Conservation (phyloP, 108 stramenopile genomes). For the Skeletonema grethae region DNA sequence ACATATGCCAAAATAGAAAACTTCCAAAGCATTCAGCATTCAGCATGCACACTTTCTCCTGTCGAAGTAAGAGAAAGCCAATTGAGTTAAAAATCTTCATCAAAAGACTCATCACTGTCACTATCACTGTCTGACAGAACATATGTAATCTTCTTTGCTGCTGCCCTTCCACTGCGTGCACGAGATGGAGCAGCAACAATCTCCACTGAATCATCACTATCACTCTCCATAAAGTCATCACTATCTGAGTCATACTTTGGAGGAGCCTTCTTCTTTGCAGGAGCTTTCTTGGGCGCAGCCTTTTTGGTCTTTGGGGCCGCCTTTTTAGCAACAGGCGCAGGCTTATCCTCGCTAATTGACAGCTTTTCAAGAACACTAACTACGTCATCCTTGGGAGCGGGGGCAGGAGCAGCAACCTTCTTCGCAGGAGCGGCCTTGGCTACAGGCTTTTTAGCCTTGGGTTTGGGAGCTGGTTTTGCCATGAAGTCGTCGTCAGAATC, state of each 20-base stretch:
- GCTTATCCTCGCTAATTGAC: conserved; percentile 1
- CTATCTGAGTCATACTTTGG: conserved; percentile 12
- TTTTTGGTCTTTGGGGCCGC: conserved; percentile 13
- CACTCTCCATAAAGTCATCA: conserved; percentile 18
- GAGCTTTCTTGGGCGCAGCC: conserved; percentile 22
- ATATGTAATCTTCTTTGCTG: conserved; percentile 27
- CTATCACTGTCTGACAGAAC: conserved; percentile 23
- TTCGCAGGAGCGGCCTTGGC: conserved; percentile 17
- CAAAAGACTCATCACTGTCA: conserved; percentile 10
- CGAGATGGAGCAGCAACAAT: conserved; percentile 17
- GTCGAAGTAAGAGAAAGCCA: too few relatives aligned
- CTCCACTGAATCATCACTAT: conserved; percentile 11
- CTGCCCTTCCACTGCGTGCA: conserved; percentile 29
- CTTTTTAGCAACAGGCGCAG: not conserved
- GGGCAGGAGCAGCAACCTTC: not conserved
- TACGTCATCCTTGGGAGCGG: conserved; percentile 35
- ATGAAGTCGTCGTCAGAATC: conserved; percentile 56
- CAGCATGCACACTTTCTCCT: not conserved
- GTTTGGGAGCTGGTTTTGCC: conserved; percentile 35
- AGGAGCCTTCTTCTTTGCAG: conserved; percentile 23
- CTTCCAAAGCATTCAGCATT: conserved; percentile 1
- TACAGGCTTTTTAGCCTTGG: conserved; percentile 8
- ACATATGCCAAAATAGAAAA: not conserved
- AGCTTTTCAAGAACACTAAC: conserved; percentile 25
- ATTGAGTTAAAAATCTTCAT: conserved; percentile 12